A percentile compares a stretch with the other conserved stretches of the same genome.
phyloP scores from a whole-genome alignment of 768 basidiomycete genomes.

The Tulasnella sp. region DNA sequence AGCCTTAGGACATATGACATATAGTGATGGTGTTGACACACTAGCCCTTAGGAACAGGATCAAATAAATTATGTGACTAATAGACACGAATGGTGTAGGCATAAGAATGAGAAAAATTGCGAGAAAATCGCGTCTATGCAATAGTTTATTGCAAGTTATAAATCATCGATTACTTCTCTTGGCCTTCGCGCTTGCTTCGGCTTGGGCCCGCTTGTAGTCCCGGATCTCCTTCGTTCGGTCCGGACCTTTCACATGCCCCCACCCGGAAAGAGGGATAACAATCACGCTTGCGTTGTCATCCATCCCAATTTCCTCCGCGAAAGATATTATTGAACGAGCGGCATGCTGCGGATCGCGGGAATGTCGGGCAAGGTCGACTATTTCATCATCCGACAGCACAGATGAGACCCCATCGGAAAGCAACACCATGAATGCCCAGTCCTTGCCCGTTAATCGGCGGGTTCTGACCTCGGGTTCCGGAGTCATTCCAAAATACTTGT shows the following conservation, averaged over 20 bases:
- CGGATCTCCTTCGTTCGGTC: conserved; percentile 74
- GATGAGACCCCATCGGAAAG: conserved; percentile 93
- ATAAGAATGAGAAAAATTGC: too few species aligned
- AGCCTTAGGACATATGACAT: too few species aligned
- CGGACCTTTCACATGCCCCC: conserved; percentile 68
- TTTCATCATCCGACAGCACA: conserved; percentile 83
- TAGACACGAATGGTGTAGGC: too few species aligned
- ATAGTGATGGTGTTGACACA: too few species aligned
- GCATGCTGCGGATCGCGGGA: conserved; percentile 60
- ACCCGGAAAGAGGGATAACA: conserved; percentile 83
- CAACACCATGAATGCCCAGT: conserved; percentile 76
- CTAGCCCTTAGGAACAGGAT: too few species aligned
- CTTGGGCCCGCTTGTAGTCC: conserved; percentile 48
- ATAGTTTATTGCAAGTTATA: too few species aligned
- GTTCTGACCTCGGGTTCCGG: conserved; percentile 81
- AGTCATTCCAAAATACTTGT: conserved; percentile 81
- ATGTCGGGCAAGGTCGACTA: conserved; percentile 73
- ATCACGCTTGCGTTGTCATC: conserved; percentile 88
- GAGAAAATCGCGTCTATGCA: too few species aligned
- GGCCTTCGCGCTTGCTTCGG: conserved; percentile 26
- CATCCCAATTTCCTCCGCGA: conserved; percentile 75
- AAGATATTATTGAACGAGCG: conserved; percentile 70
- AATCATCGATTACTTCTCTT: conserved; percentile 20
- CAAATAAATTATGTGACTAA: too few species aligned
- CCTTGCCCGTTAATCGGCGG: conserved; percentile 58